Percentiles rank a stretch among this genome's conserved stretches.
These are phyloP conservation scores for Trichoderma atroviride DNA, from an alignment of 2,329 filamentous ascomycete genomes.

Conservation along the genomic window DNA sequence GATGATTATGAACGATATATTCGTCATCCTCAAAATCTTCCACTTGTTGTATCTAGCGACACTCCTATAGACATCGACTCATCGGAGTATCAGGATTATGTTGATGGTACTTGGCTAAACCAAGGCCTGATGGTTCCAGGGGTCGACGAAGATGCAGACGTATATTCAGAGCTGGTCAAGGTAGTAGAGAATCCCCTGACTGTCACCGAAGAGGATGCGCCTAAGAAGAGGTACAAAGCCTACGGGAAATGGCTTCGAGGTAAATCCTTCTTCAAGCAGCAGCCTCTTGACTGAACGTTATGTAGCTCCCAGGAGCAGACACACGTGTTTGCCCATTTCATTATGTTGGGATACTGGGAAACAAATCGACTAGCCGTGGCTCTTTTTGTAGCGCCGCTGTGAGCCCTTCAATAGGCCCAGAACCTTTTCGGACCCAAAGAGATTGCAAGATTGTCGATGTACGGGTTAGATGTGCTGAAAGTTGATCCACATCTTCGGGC, in stretches of 20 bases:
- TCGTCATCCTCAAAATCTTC: constrained; percentile 83
- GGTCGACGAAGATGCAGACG: constrained; percentile 46
- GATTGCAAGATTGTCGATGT: constrained; percentile 32
- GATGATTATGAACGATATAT: constrained; percentile 90
- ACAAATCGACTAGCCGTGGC: constrained; percentile 38
- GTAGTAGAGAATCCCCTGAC: constrained; percentile 83
- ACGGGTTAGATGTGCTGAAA: constrained; percentile 26
- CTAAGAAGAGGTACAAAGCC: constrained; percentile 95
- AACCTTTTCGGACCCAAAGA: constrained; percentile 32
- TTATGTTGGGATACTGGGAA: constrained; percentile 23
- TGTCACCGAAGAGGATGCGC: constrained; percentile 81
- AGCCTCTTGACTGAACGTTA: constrained; percentile 58
- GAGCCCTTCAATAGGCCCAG: constrained; percentile 27
- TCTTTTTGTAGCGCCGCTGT: constrained; percentile 33
- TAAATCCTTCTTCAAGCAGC: constrained; percentile 95
- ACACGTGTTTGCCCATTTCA: background rate
- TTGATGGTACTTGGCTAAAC: constrained; percentile 68
- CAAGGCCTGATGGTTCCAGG: constrained; percentile 60
- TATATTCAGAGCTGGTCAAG: constrained; percentile 76
- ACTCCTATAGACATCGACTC: constrained; percentile 61
- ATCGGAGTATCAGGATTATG: constrained; percentile 78
- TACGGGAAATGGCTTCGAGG: constrained; percentile 94
- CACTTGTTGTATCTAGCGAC: constrained; percentile 74
- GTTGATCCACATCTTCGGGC: background rate
- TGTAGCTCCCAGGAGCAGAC: background rate